Evolutionary conservation across 2,329 filamentous ascomycete species (phyloP).

Genomic region (Claviceps humidiphila): DNA sequence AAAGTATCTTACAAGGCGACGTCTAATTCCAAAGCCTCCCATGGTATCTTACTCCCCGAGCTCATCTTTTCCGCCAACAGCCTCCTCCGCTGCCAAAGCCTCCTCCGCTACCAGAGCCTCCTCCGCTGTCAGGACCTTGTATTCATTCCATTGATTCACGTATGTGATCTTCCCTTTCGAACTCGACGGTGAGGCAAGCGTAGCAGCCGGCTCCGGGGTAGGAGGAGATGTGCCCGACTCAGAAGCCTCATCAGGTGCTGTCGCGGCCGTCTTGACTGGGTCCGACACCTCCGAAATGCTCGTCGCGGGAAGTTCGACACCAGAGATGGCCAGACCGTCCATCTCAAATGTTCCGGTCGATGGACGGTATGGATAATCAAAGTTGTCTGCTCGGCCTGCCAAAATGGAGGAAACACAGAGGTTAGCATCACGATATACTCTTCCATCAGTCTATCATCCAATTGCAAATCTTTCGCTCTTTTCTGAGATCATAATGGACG

Average conservation of each 20-base stretch:
- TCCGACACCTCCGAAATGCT: slow-evolving; percentile 5
- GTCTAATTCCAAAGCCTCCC: too few species aligned
- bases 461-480: background rate
- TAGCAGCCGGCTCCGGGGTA: slow-evolving; percentile 19
- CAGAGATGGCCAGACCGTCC: slow-evolving; percentile 20
- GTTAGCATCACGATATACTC: background rate
- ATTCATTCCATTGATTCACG: slow-evolving; percentile 26
- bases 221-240: background rate
- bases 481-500: too few species aligned
- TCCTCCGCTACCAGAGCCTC: background rate
- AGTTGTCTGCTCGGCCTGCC: slow-evolving; percentile 21
- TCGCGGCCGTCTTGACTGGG: background rate
- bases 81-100: background rate
- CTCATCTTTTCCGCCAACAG: background rate
- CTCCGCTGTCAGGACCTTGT: background rate
- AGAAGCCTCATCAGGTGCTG: too few species aligned
- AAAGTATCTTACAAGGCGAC: too few species aligned
- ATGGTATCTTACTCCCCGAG: background rate
- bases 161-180: slow-evolving; percentile 18
- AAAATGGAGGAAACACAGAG: background rate
- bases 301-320: slow-evolving; percentile 21
- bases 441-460: background rate
- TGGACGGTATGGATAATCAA: slow-evolving; percentile 15
- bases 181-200: slow-evolving; percentile 20
- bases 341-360: slow-evolving; percentile 22